Evolutionary conservation across 352 stramenopile genomes (phyloP).

Genomic region (Globisporangium spinosum): DNA sequence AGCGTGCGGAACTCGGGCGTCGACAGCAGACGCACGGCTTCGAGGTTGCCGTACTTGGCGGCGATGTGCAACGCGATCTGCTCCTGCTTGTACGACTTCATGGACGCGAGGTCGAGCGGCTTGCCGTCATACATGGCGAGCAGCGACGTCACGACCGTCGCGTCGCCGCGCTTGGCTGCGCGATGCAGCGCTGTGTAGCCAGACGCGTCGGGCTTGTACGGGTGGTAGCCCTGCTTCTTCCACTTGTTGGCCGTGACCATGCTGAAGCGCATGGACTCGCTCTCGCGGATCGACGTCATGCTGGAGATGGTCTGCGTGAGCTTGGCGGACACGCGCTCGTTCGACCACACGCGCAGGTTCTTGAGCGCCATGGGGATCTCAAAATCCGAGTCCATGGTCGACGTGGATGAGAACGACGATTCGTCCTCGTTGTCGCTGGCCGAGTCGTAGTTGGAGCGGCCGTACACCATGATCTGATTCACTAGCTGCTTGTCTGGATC

Average conservation of each 20-base stretch:
- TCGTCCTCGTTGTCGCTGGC: slow-evolving; percentile 42
- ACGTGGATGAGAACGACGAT: slow-evolving; percentile 74
- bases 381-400: slow-evolving; percentile 84
- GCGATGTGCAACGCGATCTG: slow-evolving; percentile 82
- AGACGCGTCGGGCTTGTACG: slow-evolving; percentile 73
- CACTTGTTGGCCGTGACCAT: slow-evolving; percentile 78
- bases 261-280: slow-evolving; percentile 75
- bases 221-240: slow-evolving; percentile 82
- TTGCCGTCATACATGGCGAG: slow-evolving; percentile 82
- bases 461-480: slow-evolving; percentile 19
- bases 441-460: slow-evolving; percentile 14
- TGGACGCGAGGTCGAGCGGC: slow-evolving; percentile 52
- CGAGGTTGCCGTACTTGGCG: slow-evolving; percentile 72
- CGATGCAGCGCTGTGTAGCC: slow-evolving; percentile 83
- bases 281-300: slow-evolving; percentile 72
- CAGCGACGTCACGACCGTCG: slow-evolving; percentile 58
- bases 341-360: slow-evolving; percentile 56
- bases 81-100: slow-evolving; percentile 68
- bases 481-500: neutral
- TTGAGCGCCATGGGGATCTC: slow-evolving; percentile 73
- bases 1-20: slow-evolving; percentile 53
- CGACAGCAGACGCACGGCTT: slow-evolving; percentile 47
- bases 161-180: slow-evolving; percentile 66
- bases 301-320: slow-evolving; percentile 53
- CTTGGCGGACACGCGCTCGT: slow-evolving; percentile 61